These are phyloP conservation scores for Penicillium flavigenum DNA, from an alignment of 495 filamentous ascomycete species.

Conservation along the genomic window DNA sequence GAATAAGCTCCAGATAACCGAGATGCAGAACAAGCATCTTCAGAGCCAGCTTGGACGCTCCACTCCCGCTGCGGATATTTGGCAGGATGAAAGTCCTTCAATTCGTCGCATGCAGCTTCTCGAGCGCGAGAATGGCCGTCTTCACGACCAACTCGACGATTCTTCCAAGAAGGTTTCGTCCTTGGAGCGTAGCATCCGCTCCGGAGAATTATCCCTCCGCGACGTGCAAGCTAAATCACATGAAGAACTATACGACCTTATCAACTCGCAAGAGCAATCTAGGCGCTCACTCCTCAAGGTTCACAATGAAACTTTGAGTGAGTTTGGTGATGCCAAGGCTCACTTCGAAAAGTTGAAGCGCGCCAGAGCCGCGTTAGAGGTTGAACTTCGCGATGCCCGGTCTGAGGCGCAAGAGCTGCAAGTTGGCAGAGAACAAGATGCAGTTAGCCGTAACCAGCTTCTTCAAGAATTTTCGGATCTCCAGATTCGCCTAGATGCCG, in stretches of 20 bases:
- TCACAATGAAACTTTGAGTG: constrained; percentile 81
- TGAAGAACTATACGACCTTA: constrained; percentile 89
- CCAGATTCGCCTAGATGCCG: constrained; percentile 88
- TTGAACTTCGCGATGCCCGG: constrained; percentile 82
- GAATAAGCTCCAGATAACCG: constrained; percentile 89
- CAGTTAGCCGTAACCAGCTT: constrained; percentile 77
- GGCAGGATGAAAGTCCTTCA: constrained; percentile 81
- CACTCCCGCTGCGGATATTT: constrained; percentile 56
- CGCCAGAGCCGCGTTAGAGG: constrained; percentile 71
- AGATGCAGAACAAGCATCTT: constrained; percentile 95
- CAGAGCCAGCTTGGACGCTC: constrained; percentile 79
- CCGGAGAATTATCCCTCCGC: constrained; percentile 84
- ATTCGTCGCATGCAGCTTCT: constrained; percentile 82
- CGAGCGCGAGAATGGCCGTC: constrained; percentile 85
- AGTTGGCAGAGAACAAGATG: constrained; percentile 76
- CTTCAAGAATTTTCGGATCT: constrained; percentile 91
- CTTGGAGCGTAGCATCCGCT: constrained; percentile 80
- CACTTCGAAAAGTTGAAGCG: constrained; percentile 85
- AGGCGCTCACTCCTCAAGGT: constrained; percentile 75
- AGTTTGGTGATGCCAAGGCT: constrained; percentile 79
- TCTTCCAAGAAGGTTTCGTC: constrained; percentile 90
- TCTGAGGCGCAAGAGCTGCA: constrained; percentile 82
- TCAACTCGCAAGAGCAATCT: constrained; percentile 91
- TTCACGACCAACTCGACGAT: constrained; percentile 95
- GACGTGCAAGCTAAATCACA: constrained; percentile 93